phyloP scores from a whole-genome alignment of 495 filamentous ascomycete genomes.

The Neurospora hispaniola region DNA sequence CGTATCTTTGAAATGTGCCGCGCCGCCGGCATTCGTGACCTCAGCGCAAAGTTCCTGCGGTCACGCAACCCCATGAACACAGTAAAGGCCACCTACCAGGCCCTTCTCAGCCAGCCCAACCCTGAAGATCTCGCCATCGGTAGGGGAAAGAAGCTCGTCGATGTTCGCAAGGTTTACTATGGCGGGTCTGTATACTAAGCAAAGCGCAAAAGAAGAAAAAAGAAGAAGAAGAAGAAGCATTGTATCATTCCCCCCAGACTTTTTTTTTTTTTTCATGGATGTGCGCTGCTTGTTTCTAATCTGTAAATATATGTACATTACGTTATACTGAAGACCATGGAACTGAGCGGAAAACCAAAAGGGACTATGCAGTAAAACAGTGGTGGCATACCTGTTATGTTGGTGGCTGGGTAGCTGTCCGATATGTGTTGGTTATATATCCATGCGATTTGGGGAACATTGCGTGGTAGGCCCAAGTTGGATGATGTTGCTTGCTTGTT shows the following conservation, averaged over 20 bases:
- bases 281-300: not conserved
- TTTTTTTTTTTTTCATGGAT: not conserved
- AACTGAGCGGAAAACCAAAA: not conserved
- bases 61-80: slow-evolving; percentile 93
- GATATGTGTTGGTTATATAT: not conserved
- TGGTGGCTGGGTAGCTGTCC: not conserved
- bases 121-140: slow-evolving; percentile 83
- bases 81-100: slow-evolving; percentile 78
- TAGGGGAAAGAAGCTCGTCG: slow-evolving; percentile 85
- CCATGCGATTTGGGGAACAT: not conserved
- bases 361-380: not conserved
- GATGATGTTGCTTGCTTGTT: not conserved
- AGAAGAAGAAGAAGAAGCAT: not conserved
- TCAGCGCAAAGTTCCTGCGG: slow-evolving; percentile 67
- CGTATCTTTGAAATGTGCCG: slow-evolving; percentile 89
- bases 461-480: not conserved
- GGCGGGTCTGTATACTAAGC: slow-evolving; percentile 54
- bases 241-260: not conserved
- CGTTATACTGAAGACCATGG: not conserved
- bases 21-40: slow-evolving; percentile 70
- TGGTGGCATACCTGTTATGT: not conserved
- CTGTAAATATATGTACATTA: not conserved
- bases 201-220: slow-evolving; percentile 1
- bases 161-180: slow-evolving; percentile 96
- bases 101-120: slow-evolving; percentile 67